Base-by-base conservation (phyloP, 768 basidiomycete species). In the Infundibulicybe gibba region DNA sequence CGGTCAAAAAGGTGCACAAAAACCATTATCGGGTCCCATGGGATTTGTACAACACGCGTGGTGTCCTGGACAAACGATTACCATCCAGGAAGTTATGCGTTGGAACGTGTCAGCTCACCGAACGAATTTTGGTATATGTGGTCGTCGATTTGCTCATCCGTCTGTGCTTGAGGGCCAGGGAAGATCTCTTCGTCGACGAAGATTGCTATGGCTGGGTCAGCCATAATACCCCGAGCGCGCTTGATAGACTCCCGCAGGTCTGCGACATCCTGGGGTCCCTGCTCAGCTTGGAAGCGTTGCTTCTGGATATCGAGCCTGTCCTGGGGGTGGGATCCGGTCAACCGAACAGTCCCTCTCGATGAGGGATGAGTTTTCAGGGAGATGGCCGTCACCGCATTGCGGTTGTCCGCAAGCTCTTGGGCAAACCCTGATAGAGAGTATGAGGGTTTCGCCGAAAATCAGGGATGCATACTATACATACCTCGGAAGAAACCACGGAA, bases 11-110 rank as follows among this genome's bases (percentile, higher is more conserved):
- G 9, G 13, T 25, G 12, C 6, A 30, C 6, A 39, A 59, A 2
- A 43, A 63, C 64, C 61, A 25, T 50, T 35, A 31, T 59, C 59
- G 0, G 54, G 32, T 2, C 61, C 64, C n/a, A 64, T 66, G 17
- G 60, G 32, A 43, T 62, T 63, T 2, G 64, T 64, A 41, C 64
- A 64, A 43, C 63, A 66, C 3, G 58, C 59, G 37, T 64, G 61
- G 44, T 66, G 64, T 11, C 64, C 60, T 63, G 43, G 21, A 19
- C 20, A 25, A 25, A 40, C 12, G 39, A 15, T 6, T 19, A 14
- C 8, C 8, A 25, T 3, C 8, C 25, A 25, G 3, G 25, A 25
- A 25, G 8, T 25, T 4, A 25, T 3, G 8, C 3, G 8, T 25
- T 3, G 25, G n/a, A n/a, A n/a, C n/a, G 30, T 30, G 25, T 5